Evolutionary conservation across 139 green algal genomes (phyloP).

Genomic region (Micractinium conductrix): DNA sequence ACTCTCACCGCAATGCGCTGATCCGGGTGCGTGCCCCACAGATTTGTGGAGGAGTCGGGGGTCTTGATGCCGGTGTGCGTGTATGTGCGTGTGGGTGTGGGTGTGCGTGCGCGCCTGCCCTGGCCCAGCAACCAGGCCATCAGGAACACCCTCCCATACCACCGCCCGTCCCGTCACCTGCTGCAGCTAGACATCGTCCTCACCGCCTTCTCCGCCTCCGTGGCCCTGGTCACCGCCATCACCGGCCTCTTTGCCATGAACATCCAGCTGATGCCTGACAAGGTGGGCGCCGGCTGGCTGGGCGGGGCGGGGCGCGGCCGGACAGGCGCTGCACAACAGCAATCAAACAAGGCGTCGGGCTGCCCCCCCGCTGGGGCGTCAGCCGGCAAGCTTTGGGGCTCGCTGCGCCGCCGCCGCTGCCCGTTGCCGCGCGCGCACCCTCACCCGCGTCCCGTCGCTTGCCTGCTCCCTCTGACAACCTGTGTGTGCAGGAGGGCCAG

Average conservation of each 20-base stretch:
- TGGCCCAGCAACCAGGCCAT: too few species aligned
- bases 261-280: slow-evolving; percentile 46
- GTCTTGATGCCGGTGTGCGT: too few species aligned
- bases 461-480: not conserved
- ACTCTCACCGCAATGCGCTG: slow-evolving; percentile 89
- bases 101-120: not conserved
- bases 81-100: too few species aligned
- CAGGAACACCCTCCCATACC: too few species aligned
- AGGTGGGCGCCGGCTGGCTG: not conserved
- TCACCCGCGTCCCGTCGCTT: not conserved
- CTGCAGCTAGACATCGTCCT: slow-evolving; percentile 41
- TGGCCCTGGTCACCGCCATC: slow-evolving; percentile 76
- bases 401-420: too few species aligned
- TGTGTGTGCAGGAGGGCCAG: slow-evolving; percentile 18
- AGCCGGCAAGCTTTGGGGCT: too few species aligned
- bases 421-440: not conserved
- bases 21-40: slow-evolving; percentile 49
- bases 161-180: too few species aligned
- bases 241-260: slow-evolving; percentile 96
- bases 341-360: not conserved
- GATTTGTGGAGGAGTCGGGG: too few species aligned
- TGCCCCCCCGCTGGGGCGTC: too few species aligned
- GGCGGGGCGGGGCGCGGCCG: too few species aligned
- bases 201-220: slow-evolving; percentile 77
- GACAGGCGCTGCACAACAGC: not conserved